Conservation (phyloP, 2,329 filamentous ascomycete species). For the Hymenoscyphus occultus region DNA sequence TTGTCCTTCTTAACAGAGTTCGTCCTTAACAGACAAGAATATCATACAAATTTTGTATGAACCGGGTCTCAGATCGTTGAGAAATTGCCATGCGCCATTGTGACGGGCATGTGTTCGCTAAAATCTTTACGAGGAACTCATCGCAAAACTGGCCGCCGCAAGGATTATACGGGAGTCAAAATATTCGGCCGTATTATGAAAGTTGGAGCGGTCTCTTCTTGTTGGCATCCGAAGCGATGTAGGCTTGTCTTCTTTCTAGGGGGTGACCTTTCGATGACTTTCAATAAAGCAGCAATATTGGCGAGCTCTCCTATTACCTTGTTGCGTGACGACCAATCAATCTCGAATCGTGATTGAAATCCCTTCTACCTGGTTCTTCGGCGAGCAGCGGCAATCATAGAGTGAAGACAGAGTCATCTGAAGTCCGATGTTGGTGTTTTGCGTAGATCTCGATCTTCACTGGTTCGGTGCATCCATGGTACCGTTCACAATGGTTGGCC, state of each 20-base stretch:
- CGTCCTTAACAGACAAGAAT: not conserved
- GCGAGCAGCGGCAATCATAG: not conserved
- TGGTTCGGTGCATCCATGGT: constrained; percentile 11
- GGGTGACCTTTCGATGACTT: not conserved
- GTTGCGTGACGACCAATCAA: not conserved
- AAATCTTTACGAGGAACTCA: not conserved
- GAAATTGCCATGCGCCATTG: not conserved
- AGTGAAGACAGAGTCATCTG: not conserved
- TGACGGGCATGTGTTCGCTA: not conserved
- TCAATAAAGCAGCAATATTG: not conserved
- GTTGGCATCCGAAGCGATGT: not conserved
- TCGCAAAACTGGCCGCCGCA: not conserved
- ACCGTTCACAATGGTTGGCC: not conserved
- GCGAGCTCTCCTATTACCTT: not conserved
- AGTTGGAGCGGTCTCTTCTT: not conserved
- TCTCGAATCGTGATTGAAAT: constrained; percentile 1
- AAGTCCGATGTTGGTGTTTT: not conserved
- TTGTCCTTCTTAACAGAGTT: constrained; percentile 4
- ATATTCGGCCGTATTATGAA: constrained; percentile 8
- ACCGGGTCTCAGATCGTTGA: not conserved
- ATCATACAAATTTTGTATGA: constrained; percentile 9
- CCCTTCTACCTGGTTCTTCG: not conserved
- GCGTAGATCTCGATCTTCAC: not conserved
- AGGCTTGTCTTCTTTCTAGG: not conserved
- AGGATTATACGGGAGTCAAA: constrained; percentile 1